Base-by-base conservation (phyloP, 2,329 filamentous ascomycete genomes). In the Emergomyces africanus region DNA sequence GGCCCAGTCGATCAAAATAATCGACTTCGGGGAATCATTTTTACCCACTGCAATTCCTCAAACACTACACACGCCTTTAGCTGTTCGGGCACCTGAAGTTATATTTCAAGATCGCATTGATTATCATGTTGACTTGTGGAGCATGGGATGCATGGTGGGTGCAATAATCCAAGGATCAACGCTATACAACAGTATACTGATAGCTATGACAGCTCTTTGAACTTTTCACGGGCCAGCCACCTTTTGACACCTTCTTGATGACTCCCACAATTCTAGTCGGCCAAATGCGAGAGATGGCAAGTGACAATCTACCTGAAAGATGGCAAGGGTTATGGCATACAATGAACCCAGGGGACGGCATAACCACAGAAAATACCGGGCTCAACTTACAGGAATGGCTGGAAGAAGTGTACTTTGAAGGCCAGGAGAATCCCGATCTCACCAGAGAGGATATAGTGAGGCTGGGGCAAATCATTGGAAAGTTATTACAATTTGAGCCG, bases 1-100 rank as follows among this genome's bases (percentile, higher is more conserved):
- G 25, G 25, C 61, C 3, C 54, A 61, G 25, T 9, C 50, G 0
- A 63, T 70, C 61, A 72, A 72, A 50, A 68, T 73, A n/a, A 62
- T 74, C 12, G 72, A 76, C 59, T 75, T 74, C 58, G 71, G 73
- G 0, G 65, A 74, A 63, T 72, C 72, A 46, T 75, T 75, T 58
- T 60, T 60, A 12, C 48, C 4, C 12, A 20, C 63, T 14, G 58
- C 66, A 1, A 6, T 30, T 20, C 70, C 71, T 57, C 18, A 64
- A 46, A 65, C 61, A 4, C 65, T 75, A 12, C 64, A 72, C 49
- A 74, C 69, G 33, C 74, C 71, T 12, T 60, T 75, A 48, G 2
- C 59, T 57, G 46, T 75, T 57, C 68, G 69, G 12, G 68, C 73
- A 49, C 73, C 74, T 0, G 73, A 76, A 63, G 61, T 72, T 55